These are phyloP conservation scores for Fistulifera pelliculosa DNA, from an alignment of 108 stramenopile genomes.

Conservation along the genomic window DNA sequence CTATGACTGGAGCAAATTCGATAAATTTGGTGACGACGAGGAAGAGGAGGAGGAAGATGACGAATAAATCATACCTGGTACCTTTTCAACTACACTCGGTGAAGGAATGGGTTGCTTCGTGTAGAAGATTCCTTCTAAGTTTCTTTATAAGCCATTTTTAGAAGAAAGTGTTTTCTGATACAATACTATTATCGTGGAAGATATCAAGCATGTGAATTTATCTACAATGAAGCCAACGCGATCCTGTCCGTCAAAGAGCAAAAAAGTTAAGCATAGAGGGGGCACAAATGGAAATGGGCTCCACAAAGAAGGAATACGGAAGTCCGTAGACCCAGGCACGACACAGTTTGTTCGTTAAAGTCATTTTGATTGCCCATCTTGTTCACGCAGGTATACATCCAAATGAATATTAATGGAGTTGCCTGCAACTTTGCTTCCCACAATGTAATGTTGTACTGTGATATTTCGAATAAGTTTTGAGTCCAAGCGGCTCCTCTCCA, in stretches of 20 bases:
- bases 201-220: too few relatives aligned
- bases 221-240: too few relatives aligned
- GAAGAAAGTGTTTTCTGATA: too few relatives aligned
- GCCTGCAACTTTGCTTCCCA: slow-evolving; percentile 16
- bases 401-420: slow-evolving; percentile 18
- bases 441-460: slow-evolving; percentile 6
- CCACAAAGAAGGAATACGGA: slow-evolving; percentile 43
- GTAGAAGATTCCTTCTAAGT: too few relatives aligned
- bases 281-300: slow-evolving; percentile 49
- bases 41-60: slow-evolving; percentile 79
- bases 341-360: slow-evolving; percentile 27
- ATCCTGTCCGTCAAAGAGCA: slow-evolving; percentile 14
- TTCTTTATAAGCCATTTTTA: too few relatives aligned
- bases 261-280: slow-evolving; percentile 46
- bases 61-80: slow-evolving; percentile 18
- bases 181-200: too few relatives aligned
- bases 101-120: too few relatives aligned
- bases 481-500: slow-evolving; percentile 3
- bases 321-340: slow-evolving; percentile 22
- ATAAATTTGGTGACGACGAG: slow-evolving; percentile 61
- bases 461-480: neutral
- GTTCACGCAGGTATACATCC: slow-evolving; percentile 9
- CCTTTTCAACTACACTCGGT: too few relatives aligned
- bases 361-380: neutral
- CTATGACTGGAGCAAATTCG: slow-evolving; percentile 82